Base-by-base conservation (phyloP, 2,329 filamentous ascomycete species). In the Apiospora malaysiana region DNA sequence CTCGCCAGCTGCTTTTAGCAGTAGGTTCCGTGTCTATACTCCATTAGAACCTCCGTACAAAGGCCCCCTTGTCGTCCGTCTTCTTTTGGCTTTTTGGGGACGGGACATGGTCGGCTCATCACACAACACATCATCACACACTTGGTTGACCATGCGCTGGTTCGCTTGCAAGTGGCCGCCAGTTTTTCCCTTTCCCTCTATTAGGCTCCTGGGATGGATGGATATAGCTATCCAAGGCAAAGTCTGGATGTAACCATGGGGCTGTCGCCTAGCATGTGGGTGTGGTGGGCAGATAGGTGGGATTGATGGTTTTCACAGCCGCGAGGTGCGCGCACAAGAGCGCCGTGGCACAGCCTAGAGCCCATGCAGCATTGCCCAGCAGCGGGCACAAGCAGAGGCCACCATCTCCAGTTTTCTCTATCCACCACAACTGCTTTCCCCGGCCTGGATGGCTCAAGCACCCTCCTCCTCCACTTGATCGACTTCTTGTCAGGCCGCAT, bases 111-210 rank as follows among this genome's bases (percentile, higher is more conserved):
- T 63, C 56, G 42, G 12, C 42, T 45, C 56, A 63, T 63, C 56
- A 63, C 56, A 63, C 27, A 40, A 63, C 56, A 40, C 56, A 40
- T 63, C 56, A 63, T 63, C 27, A 63, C 32, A 40, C 56, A 63
- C 37, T 63, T n/a, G 8, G 21, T 63, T n/a, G 8, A 40, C 21
- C 27, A 21, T n/a, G 23, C 32, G 56, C 56, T 63, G 32, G 27
- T 18, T 63, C 56, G 56, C 56, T 63, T 63, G 56, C 56, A 16
- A 73, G 71, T 71, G 72, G 72, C 72, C 43, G 73, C 73, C 76
- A 75, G 70, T 68, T 73, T 78, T 79, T 77, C n/a, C n/a, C 32
- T 32, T 32, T 32, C 76, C 56, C 56, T 18, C 37, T 63, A 63
- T 21, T 40, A 23, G 56, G 14, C 12, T 32, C 56, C 56, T 32